phyloP scores from a whole-genome alignment of 225 moss, liverwort and hornwort genomes.

The Sphagnum tenellum region DNA sequence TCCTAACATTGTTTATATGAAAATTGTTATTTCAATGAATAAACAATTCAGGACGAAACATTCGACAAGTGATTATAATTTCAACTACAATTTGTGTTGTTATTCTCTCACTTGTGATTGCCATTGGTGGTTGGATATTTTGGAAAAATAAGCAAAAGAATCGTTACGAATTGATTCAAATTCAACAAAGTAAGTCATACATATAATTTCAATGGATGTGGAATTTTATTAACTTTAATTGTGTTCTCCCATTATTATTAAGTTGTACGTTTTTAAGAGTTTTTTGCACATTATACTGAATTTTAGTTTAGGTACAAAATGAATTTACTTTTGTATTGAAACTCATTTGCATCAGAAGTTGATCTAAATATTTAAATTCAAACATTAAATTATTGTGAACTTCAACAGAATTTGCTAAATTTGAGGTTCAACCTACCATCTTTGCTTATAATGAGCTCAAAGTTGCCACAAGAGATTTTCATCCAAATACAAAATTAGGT shows the following conservation, averaged over 20 bases:
- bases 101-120: background rate
- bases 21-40: background rate
- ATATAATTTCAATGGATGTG: background rate
- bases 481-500: slow-evolving; percentile 19
- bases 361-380: background rate
- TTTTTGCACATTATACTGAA: background rate
- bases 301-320: background rate
- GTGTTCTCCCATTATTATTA: background rate
- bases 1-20: background rate
- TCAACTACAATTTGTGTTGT: background rate
- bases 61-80: background rate
- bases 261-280: background rate
- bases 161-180: background rate
- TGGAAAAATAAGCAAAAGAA: background rate
- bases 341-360: background rate
- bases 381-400: no score
- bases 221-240: no score
- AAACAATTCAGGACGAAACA: no score
- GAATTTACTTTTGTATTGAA: background rate
- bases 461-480: slow-evolving; percentile 30
- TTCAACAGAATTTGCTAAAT: slow-evolving; percentile 16
- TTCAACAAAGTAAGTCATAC: background rate
- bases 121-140: background rate
- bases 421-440: slow-evolving; percentile 25
- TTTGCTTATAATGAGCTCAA: slow-evolving; percentile 29